Evolutionary conservation across 352 stramenopile genomes (phyloP), one percentile per base, ranked within the genome.

Genomic region (Pythium aristosporum): DNA sequence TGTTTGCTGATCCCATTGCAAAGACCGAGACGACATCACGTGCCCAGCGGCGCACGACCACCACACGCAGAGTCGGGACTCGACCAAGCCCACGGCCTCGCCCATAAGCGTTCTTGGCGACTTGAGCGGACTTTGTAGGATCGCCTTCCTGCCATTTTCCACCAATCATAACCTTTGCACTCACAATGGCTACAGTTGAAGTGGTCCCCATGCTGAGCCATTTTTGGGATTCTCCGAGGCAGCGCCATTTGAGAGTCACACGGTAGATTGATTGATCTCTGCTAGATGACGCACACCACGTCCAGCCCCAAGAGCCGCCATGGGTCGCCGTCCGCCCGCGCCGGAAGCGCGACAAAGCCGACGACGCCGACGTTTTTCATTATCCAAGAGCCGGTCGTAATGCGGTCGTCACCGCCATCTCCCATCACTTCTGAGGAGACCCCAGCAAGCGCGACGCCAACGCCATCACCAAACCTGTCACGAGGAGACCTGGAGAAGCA

Each of bases 281-380:
- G 44, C n/a, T 5, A 50, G n/a, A 57, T 57, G 50, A 1, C 50
- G 32, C 34, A 25, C 18, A 46, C 21, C 16, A 16, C 51, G 12
- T 49, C 60, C 25, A 63, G 64, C 44, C 55, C 61, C 4, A 63
- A 51, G 36, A 68, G 39, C 50, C 51, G 39, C 58, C 69, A 36
- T 58, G 65, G 34, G 8, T 61, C 42, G 25, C 61, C 60, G 1
- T 57, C 51, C 18, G 49, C 9, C 44, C 34, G 7, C 47, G 28
- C 12, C 16, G 25, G 34, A 18, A 47, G 25, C 49, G 32, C 3
- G 21, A 18, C 63, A 43, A 30, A 47, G 8, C 65, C 54, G 5
- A 21, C 68, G 20, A 67, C 73, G 1, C 63, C 77, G 1, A 77
- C 79, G 37, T 88, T 90, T 51, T 90, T 88, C 52, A 88, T 90